phyloP scores from a whole-genome alignment of 345 rosid species.

The Physaria fendleri region DNA sequence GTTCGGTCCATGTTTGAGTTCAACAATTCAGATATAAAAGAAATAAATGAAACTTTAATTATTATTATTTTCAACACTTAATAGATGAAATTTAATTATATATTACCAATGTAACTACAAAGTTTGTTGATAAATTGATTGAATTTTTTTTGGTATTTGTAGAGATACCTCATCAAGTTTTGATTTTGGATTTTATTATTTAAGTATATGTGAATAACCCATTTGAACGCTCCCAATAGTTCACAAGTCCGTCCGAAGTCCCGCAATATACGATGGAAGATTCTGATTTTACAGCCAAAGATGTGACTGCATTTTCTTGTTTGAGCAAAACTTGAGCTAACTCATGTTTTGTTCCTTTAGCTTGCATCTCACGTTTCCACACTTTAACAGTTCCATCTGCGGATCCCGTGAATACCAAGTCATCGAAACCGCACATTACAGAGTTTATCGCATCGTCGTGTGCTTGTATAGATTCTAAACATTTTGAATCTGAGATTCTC shows the following conservation, averaged over 20 bases:
- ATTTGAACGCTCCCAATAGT: constrained; percentile 58
- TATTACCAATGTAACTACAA: too few species aligned
- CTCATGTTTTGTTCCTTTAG: constrained; percentile 51
- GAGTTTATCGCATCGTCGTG: constrained; percentile 65
- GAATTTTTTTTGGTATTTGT: too few species aligned
- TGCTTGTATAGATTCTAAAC: constrained; percentile 56
- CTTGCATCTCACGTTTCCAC: constrained; percentile 54
- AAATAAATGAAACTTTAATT: too few species aligned
- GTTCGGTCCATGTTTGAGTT: too few species aligned
- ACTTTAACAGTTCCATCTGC: constrained; percentile 67
- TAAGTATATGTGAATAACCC: constrained; percentile 38
- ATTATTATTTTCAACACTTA: too few species aligned
- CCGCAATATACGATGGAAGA: constrained; percentile 59
- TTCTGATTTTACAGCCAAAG: constrained; percentile 45
- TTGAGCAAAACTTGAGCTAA: constrained; percentile 50
- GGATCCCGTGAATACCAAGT: constrained; percentile 59
- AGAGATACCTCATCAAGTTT: too few species aligned
- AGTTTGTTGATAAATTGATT: too few species aligned
- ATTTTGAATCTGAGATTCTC: constrained; percentile 47
- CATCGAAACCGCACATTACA: constrained; percentile 39
- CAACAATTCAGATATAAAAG: too few species aligned
- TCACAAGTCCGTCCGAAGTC: constrained; percentile 55
- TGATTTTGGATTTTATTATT: too few species aligned
- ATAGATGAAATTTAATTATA: too few species aligned
- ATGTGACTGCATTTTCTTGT: constrained; percentile 73